Base-by-base conservation (phyloP, 805 yeast species). In the Candida suzukii region DNA sequence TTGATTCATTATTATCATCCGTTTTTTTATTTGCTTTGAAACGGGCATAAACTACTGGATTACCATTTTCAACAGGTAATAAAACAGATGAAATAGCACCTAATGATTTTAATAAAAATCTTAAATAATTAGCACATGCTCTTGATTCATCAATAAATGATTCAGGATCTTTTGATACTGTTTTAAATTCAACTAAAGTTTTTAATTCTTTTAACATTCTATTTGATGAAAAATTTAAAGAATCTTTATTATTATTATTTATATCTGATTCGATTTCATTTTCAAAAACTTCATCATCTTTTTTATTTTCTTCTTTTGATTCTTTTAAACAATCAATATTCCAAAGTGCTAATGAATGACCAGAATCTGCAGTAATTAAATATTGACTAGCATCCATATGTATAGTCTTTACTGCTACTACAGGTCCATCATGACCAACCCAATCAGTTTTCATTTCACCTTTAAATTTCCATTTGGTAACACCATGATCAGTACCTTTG, bases 41-140 rank as follows among this genome's bases (percentile, higher is more conserved):
- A 9, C 68, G 64, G 0, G 93, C 93, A 53, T 76, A 81, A 0
- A 91, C 91, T 2, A 90, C 76, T 0, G 99, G 98, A 53, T 90
- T 90, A 4, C 88, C 88, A 52, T 82, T 69, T 8, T 74, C 70
- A 7, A 87, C 85, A 0, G 95, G 87, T 14, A 91, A 57, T 25
- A 90, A 63, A 45, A 75, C 73, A 0, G 95, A 69, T 11, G 71
- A 66, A 1, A 73, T 71, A 1, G 90, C 88, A 10, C 97, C 97
- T 42, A 84, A 66, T 30, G 67, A 71, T 39, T 75, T 70, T 41
- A 88, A 70, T 17, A 88, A 62, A 43, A 74, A 71, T 30, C 76
- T 71, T 40, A 93, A 60, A 47, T 72, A 84, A 27, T 80, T 77
- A 2, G 98, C 96, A 64, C 98, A 91, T 34, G 83, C 76, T 44